Percentiles rank a stretch among this genome's conserved stretches.
Conservation (phyloP, 1,139 yeast genomes). For the Petasospora fabianii region DNA sequence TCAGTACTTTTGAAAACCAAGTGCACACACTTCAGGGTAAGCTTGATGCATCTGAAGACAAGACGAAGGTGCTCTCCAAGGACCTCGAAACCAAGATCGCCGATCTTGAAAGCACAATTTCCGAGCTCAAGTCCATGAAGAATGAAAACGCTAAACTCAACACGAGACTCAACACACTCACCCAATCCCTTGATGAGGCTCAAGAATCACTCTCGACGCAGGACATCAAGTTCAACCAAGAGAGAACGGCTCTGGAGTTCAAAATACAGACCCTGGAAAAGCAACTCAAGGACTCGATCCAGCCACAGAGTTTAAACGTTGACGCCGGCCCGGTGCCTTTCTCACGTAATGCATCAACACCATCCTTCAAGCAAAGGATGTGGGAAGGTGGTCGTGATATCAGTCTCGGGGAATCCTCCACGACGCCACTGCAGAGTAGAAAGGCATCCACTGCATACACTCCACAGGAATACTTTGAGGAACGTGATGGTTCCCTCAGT, state of each 20-base stretch:
- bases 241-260: constrained; percentile 33
- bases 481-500: constrained; percentile 21
- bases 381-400: constrained; percentile 27
- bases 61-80: constrained; percentile 19
- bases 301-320: constrained; percentile 20
- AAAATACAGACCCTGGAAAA: constrained; percentile 38
- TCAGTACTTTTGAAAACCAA: constrained; percentile 40
- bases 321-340: constrained; percentile 8
- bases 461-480: constrained; percentile 13
- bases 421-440: constrained; percentile 29
- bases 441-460: constrained; percentile 19
- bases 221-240: constrained; percentile 18
- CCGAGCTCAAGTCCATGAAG: constrained; percentile 19
- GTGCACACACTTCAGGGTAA: constrained; percentile 6
- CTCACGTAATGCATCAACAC: constrained; percentile 17
- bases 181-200: constrained; percentile 20
- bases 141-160: constrained; percentile 17
- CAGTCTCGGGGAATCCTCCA: constrained; percentile 38
- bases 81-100: constrained; percentile 24
- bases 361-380: constrained; percentile 23
- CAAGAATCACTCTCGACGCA: constrained; percentile 20
- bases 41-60: constrained; percentile 15
- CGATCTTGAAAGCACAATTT: constrained; percentile 16
- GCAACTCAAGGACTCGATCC: constrained; percentile 30
- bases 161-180: constrained; percentile 9